These are phyloP conservation scores for Didymella segeticola DNA, from an alignment of 2,329 filamentous ascomycete genomes.

Conservation along the genomic window DNA sequence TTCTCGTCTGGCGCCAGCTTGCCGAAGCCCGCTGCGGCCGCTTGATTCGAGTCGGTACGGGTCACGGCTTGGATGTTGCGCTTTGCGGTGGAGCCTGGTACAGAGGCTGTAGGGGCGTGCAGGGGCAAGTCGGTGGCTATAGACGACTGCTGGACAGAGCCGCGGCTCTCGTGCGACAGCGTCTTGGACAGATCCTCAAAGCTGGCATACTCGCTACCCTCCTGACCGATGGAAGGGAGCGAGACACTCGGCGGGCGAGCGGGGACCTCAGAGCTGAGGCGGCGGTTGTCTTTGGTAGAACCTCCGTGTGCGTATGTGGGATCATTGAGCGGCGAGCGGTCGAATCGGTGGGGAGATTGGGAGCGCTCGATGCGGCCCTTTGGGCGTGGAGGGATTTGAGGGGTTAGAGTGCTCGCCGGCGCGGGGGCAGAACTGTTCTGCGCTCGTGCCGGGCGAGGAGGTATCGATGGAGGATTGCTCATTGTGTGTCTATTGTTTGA, in stretches of 20 bases:
- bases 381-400: conserved; percentile 85
- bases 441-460: conserved; percentile 67
- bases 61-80: conserved; percentile 84
- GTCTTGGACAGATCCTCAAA: conserved; percentile 53
- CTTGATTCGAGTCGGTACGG: conserved; percentile 86
- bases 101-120: conserved; percentile 85
- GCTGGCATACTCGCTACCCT: conserved; percentile 86
- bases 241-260: conserved; percentile 77
- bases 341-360: conserved; percentile 78
- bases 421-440: conserved; percentile 52
- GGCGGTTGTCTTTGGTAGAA: conserved; percentile 41
- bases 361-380: conserved; percentile 73
- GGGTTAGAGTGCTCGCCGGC: conserved; percentile 53
- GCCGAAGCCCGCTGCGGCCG: conserved; percentile 84
- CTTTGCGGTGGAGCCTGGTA: conserved; percentile 81
- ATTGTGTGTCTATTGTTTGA: conserved; percentile 46
- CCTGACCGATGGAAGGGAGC: conserved; percentile 85
- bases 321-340: conserved; percentile 85
- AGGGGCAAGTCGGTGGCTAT: conserved; percentile 83
- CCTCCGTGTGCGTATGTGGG: conserved; percentile 58
- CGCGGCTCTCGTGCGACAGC: conserved; percentile 39
- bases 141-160: conserved; percentile 74
- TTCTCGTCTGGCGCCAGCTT: conserved; percentile 54
- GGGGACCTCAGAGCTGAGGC: conserved; percentile 50
- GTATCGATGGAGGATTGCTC: conserved; percentile 62